Base-by-base conservation (phyloP, 2,329 filamentous ascomycete genomes). In the Sclerotiophoma versabilis region DNA sequence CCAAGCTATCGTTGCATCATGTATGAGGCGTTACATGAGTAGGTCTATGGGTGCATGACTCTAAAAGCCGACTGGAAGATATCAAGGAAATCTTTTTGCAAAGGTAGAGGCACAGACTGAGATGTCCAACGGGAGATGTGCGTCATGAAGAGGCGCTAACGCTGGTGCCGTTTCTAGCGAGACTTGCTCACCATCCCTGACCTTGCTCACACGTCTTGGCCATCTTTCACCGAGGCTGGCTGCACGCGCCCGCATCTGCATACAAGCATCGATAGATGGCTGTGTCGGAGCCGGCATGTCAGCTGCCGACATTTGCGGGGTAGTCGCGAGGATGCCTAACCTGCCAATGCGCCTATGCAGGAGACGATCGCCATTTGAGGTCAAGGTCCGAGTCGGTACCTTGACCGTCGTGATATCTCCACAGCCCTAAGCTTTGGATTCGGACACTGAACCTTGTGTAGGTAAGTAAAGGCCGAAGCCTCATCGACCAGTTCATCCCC, bases 221-320 rank as follows among this genome's bases (percentile, higher is more conserved):
- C 9, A 8, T 5, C n/a, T 8, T 34, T 15, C 34, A 29, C 47
- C 39, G 47, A 50, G 47, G 47, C 26, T 17, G 12, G 4, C 38
- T 15, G 12, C 17, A 14, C 5, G 5, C 4, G 20, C 10, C 15
- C 34, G 34, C 22, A 29, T 30, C 17, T 25, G 30, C 25, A 37
- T 23, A 23, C 5, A 23, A 23, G 23, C 26, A n/a, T 19, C 27
- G 19, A 23, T 19, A n/a, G 12, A 20, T n/a, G n/a, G 15, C n/a
- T 26, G 5, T 10, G 22, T 8, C 2, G 1, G 4, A 39, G 14
- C 34, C 27, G 42, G 29, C 17, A 25, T 22, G 25, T 46, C 34
- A 46, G 42, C 11, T 52, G 23, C 15, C 34, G 23, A 30, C n/a
- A 19, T 52, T 10, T 37, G 39, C 25, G 39, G 32, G 33, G 33